Evolutionary conservation across 23 red algal genomes (phyloP).

Genomic region (Gracilaria caudata): DNA sequence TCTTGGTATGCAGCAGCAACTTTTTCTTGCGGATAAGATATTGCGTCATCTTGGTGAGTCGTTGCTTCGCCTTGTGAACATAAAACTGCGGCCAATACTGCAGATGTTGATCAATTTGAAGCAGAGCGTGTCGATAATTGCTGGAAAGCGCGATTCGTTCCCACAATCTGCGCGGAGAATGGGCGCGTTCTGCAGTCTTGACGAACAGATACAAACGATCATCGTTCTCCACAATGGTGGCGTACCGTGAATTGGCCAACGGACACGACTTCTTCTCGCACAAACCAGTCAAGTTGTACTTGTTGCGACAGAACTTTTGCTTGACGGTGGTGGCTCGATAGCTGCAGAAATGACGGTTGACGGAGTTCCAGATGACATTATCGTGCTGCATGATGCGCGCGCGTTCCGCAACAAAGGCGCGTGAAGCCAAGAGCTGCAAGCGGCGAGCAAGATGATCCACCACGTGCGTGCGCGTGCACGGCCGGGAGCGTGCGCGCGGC

Average conservation of each 20-base stretch:
- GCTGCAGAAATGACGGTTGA: slow-evolving; percentile 91
- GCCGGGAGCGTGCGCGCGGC: background rate
- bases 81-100: slow-evolving; percentile 89
- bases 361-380: slow-evolving; percentile 86
- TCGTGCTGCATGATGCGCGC: slow-evolving; percentile 98
- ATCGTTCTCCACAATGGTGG: slow-evolving; percentile 87
- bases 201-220: slow-evolving; percentile 79
- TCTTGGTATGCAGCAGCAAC: slow-evolving; percentile 55
- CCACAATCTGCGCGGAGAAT: slow-evolving; percentile 87
- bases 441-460: too few relatives aligned
- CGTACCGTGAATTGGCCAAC: slow-evolving; percentile 96
- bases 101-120: slow-evolving; percentile 84
- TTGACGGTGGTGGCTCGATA: slow-evolving; percentile 84
- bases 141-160: slow-evolving; percentile 78
- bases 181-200: slow-evolving; percentile 93
- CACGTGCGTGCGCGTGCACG: too few relatives aligned
- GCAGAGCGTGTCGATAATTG: slow-evolving; percentile 80
- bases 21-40: slow-evolving; percentile 84
- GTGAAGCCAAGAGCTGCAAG: too few relatives aligned
- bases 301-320: slow-evolving; percentile 87
- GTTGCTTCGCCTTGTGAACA: slow-evolving; percentile 97
- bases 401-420: too few relatives aligned
- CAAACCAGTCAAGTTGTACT: slow-evolving; percentile 96
- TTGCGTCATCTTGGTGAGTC: slow-evolving; percentile 95
- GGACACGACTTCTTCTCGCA: slow-evolving; percentile 89